phyloP scores from a whole-genome alignment of 345 rosid species.

The Pugionium dolabratum region DNA sequence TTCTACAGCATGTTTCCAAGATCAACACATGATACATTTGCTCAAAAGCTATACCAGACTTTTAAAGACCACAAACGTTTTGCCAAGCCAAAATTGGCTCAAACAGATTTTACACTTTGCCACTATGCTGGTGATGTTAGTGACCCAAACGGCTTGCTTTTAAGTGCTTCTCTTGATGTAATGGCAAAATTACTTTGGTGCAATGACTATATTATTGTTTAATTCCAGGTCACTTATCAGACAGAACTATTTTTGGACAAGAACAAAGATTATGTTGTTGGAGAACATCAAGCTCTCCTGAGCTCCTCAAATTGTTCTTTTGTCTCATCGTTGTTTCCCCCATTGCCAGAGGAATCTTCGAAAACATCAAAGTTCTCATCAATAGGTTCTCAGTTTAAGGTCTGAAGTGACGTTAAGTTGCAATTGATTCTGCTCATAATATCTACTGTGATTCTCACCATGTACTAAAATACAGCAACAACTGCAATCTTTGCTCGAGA shows the following conservation, averaged over 20 bases:
- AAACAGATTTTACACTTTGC: constrained; percentile 83
- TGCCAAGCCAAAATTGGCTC: constrained; percentile 89
- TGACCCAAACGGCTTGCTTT: constrained; percentile 18
- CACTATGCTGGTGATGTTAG: constrained; percentile 99
- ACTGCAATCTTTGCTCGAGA: constrained; percentile 92
- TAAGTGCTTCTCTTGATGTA: constrained; percentile 14
- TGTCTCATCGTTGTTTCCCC: constrained; percentile 82
- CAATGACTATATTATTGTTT: constrained; percentile 27
- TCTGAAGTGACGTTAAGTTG: constrained; percentile 37
- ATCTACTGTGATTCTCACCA: constrained; percentile 29
- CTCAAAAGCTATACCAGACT: constrained; percentile 93
- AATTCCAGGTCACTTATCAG: constrained; percentile 88
- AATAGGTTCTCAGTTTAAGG: constrained; percentile 97
- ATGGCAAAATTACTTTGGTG: constrained; percentile 14
- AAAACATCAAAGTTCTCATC: constrained; percentile 93
- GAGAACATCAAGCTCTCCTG: constrained; percentile 92
- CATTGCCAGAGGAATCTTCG: constrained; percentile 84
- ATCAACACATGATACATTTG: constrained; percentile 96
- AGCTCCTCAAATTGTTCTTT: constrained; percentile 78
- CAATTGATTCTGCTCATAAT: constrained; percentile 22
- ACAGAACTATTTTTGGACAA: constrained; percentile 90
- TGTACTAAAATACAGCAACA: constrained; percentile 73
- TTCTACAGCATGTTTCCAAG: constrained; percentile 90
- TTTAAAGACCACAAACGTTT: constrained; percentile 88
- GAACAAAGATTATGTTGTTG: constrained; percentile 93